phyloP scores from a whole-genome alignment of 2,329 filamentous ascomycete species.

The Epichloe amarillans region DNA sequence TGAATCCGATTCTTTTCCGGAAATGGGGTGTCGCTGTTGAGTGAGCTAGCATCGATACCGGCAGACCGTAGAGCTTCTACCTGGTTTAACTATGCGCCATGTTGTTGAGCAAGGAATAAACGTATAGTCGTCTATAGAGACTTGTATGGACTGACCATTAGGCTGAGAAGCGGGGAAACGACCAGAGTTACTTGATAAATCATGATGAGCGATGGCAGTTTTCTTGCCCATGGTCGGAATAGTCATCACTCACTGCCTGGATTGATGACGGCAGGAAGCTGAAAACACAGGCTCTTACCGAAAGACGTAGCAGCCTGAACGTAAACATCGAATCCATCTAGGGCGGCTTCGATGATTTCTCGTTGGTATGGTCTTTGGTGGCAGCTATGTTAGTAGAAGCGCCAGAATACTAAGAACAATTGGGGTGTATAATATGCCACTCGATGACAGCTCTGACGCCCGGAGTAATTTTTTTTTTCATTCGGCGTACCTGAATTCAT shows the following conservation, averaged over 20 bases:
- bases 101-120: neutral
- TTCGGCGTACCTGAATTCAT: conserved; percentile 49
- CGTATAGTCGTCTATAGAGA: conserved; percentile 2
- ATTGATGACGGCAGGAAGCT: conserved; percentile 78
- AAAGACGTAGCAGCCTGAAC: conserved; percentile 85
- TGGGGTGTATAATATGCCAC: neutral
- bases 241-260: conserved; percentile 55
- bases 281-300: conserved; percentile 87
- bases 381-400: neutral
- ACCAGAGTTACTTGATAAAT: conserved; percentile 62
- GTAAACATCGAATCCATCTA: conserved; percentile 81
- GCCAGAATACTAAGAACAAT: neutral
- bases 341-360: conserved; percentile 72
- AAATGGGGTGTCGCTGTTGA: conserved; percentile 69
- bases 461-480: neutral
- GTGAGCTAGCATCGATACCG: conserved; percentile 67
- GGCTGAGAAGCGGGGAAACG: conserved; percentile 72
- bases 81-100: conserved; percentile 61
- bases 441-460: neutral
- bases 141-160: conserved; percentile 51
- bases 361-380: conserved; percentile 63
- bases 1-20: conserved; percentile 56
- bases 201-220: conserved; percentile 4
- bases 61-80: conserved; percentile 64
- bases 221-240: neutral